Evolutionary conservation across 2,329 filamentous ascomycete species (phyloP), one percentile per base, ranked within the genome.

Genomic region (Hypoxylon sp.): DNA sequence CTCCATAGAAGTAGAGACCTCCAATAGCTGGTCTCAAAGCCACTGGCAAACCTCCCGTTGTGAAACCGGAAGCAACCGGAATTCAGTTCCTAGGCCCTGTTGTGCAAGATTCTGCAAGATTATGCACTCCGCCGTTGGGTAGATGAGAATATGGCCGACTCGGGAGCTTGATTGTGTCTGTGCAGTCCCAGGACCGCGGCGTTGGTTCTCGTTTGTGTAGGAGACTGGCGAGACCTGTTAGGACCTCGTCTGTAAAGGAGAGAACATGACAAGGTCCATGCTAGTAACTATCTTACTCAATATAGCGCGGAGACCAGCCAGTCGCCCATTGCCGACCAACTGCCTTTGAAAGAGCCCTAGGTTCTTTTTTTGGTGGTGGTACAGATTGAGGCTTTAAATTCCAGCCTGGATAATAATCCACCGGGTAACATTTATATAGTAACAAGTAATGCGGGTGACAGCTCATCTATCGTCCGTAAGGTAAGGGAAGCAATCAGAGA

Each of bases 221-320:
- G 33, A n/a, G 3, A 35, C 3, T 26, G n/a, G 11, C 24, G 26
- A 51, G 14, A 10, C 58, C 29, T n/a, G 58, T 35, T 26, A 5
- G 13, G 5, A 14, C 22, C 44, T 44, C 39, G 62, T 37, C 54
- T 42, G 19, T 29, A 39, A 42, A 9, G 26, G 5, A 48, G 24
- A 37, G 31, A 5, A 35, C 26, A 17, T 1, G 29, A 42, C 66
- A 55, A 57, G 66, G 66, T 55, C 24, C n/a, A 69, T 46, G 66
- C 48, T 31, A 14, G 35, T 39, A 59, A 39, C 1, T 35, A 11
- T 39, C 11, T 2, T 14, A 14, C 19, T 44, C 22, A 14, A 39
- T 42, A 39, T 10, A 33, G 19, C 53, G 58, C 62, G 53, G 54
- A 59, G 35, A n/a, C n/a, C 9, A 35, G 9, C 60, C 66, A 57